Evolutionary conservation across 2,329 filamentous ascomycete genomes (phyloP), one percentile per base, ranked within the genome.

Genomic region (Fusarium tjaetaba): DNA sequence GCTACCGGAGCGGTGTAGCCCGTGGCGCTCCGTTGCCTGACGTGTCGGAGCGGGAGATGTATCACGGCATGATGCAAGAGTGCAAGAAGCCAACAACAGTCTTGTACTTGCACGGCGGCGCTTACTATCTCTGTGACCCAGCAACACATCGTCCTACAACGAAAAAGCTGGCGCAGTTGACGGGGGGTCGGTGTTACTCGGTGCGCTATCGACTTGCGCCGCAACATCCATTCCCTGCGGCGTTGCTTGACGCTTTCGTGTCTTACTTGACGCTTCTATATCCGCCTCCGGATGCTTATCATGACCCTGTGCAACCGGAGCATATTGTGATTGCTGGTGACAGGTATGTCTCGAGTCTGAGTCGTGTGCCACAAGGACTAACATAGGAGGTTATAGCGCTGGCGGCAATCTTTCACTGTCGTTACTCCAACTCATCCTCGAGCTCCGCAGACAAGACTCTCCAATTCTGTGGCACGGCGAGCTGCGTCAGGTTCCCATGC

Each of bases 31-130:
- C 81, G 9, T 84, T 89, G 69, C 90, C 90, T 3, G 77, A 82
- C 4, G 84, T 93, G 36, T 86, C 88, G 6, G 92, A 95, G 78
- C 82, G 84, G 62, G 87, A 91, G 62, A 91, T 91, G 78, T 96
- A 92, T 77, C 82, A 82, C 53, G 86, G 87, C 62, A 82, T 96
- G 82, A 91, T 93, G 88, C 86, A 86, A 65, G 93, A 95, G 78
- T 88, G 88, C 65, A 88, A 81, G n/a, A 87, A 84, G 56, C 87
- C 88, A 7, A 86, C 88, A 2, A 94, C 92, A 0, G 81, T 94
- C 0, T 83, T 95, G 26, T 95, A 94, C 80, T 88, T 95, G 76
- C 93, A 95, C 80, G 93, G 93, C 70, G 94, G 93, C 60, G 93
- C 91, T 8, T 93, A 92, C 82, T 94, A 86, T 73, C 86, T 94